Conservation (phyloP, 768 basidiomycete species). For the Phylloporus sp. region DNA sequence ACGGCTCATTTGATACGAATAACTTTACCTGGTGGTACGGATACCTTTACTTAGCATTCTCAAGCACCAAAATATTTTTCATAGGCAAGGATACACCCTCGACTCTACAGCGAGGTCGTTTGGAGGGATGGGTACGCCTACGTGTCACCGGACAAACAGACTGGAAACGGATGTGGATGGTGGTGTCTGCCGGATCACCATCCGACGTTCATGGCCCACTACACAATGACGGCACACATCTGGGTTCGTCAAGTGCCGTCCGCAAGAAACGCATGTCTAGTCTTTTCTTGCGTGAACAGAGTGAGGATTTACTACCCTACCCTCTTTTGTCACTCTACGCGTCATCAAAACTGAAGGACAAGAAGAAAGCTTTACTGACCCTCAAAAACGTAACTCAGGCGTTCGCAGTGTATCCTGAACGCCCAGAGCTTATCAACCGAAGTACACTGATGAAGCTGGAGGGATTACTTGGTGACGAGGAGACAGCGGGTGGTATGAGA, state of each 20-base stretch:
- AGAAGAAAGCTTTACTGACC: slow-evolving; percentile 67
- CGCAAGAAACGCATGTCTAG: slow-evolving; percentile 54
- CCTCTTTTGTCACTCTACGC: slow-evolving; percentile 56
- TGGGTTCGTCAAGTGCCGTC: slow-evolving; percentile 18
- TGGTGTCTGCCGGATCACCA: slow-evolving; percentile 52
- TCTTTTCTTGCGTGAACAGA: slow-evolving; percentile 57
- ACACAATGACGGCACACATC: slow-evolving; percentile 27
- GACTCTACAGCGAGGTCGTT: slow-evolving; percentile 63
- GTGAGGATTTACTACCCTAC: slow-evolving; percentile 32
- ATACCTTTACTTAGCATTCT: slow-evolving; percentile 20
- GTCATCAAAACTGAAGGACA: slow-evolving; percentile 69
- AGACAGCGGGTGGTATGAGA: slow-evolving; percentile 63
- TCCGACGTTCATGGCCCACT: slow-evolving; percentile 18
- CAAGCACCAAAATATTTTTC: slow-evolving; percentile 17
- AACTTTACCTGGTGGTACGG: slow-evolving; percentile 50
- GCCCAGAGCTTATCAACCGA: slow-evolving; percentile 84
- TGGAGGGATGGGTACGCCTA: slow-evolving; percentile 91
- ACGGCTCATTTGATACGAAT: slow-evolving; percentile 90
- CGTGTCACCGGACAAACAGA: slow-evolving; percentile 96
- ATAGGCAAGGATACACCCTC: slow-evolving; percentile 50
- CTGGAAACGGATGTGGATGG: slow-evolving; percentile 91
- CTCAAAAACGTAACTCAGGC: slow-evolving; percentile 73
- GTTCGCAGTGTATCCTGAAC: slow-evolving; percentile 93
- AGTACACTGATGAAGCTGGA: slow-evolving; percentile 93
- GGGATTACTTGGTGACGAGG: slow-evolving; percentile 75